A percentile compares a stretch with the other conserved stretches of the same genome.
phyloP scores from a whole-genome alignment of 2,329 filamentous ascomycete species.

The Arthrinium phaeospermum region DNA sequence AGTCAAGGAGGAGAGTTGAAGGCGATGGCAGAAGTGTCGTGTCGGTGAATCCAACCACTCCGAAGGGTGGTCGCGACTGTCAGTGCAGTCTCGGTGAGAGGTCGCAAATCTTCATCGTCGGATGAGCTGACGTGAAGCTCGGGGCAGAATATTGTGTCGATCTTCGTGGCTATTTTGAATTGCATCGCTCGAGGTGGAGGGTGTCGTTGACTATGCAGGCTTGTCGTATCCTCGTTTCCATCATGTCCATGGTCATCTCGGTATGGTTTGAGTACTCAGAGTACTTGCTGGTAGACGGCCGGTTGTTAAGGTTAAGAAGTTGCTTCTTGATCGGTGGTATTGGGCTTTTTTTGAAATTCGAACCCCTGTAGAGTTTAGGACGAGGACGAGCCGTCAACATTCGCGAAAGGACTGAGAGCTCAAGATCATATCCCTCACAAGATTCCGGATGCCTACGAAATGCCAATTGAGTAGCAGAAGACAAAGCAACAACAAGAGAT shows the following conservation, averaged over 20 bases:
- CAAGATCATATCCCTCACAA: background rate
- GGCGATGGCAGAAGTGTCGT: background rate
- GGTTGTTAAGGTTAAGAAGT: background rate
- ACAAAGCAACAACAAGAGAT: background rate
- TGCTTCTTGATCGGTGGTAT: background rate
- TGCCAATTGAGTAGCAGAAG: background rate
- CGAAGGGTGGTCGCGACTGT: background rate
- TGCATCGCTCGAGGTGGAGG: background rate
- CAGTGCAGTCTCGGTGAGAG: background rate
- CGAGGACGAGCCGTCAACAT: background rate
- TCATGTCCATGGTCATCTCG: background rate
- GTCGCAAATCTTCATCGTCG: background rate
- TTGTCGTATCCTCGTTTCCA: too few relatives aligned
- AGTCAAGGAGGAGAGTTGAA: background rate
- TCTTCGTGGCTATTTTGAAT: background rate
- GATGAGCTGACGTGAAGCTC: background rate
- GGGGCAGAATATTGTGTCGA: background rate
- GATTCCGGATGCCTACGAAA: background rate
- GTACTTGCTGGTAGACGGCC: background rate
- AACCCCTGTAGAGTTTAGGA: background rate
- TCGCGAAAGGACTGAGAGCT: background rate
- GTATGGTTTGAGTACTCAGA: background rate
- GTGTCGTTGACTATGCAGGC: background rate
- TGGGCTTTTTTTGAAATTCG: background rate
- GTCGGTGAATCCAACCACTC: background rate